Evolutionary conservation across 768 basidiomycete genomes (phyloP).

Genomic region (Rubroboletus satanas): DNA sequence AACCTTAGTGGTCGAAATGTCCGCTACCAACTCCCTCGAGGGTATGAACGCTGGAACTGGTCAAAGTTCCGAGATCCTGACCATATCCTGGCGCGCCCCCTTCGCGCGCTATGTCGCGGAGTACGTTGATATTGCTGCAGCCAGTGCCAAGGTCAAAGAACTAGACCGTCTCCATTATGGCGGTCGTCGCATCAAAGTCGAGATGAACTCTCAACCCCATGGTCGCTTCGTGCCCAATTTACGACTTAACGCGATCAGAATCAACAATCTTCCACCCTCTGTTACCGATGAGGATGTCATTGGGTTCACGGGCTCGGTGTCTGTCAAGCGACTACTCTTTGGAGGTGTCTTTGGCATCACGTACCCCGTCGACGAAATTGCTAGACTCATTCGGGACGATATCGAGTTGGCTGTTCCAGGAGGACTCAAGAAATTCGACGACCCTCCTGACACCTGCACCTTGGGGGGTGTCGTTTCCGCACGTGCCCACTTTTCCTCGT

Average conservation of each 20-base stretch:
- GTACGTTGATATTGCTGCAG: slow-evolving; percentile 30
- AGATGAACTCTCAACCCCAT: slow-evolving; percentile 40
- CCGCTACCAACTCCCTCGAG: slow-evolving; percentile 36
- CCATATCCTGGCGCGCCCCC: slow-evolving; percentile 50
- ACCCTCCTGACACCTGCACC: slow-evolving; percentile 13
- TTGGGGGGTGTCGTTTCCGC: slow-evolving; percentile 33
- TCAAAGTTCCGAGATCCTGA: slow-evolving; percentile 38
- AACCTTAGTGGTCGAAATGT: slow-evolving; percentile 40
- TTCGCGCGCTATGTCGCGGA: slow-evolving; percentile 44
- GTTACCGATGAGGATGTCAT: slow-evolving; percentile 24
- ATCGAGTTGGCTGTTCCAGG: slow-evolving; percentile 19
- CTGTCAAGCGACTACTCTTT: slow-evolving; percentile 23
- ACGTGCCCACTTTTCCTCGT: slow-evolving; percentile 45
- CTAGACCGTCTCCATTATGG: slow-evolving; percentile 36
- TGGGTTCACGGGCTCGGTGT: slow-evolving; percentile 29
- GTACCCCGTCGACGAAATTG: slow-evolving; percentile 18
- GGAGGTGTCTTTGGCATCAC: slow-evolving; percentile 22
- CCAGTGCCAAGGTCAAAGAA: slow-evolving; percentile 29
- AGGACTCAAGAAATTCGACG: slow-evolving; percentile 27
- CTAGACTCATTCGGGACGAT: slow-evolving; percentile 23
- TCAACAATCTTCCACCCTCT: slow-evolving; percentile 39
- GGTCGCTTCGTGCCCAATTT: slow-evolving; percentile 27
- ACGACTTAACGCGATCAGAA: slow-evolving; percentile 37
- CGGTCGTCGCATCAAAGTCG: slow-evolving; percentile 46
- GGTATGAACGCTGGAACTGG: slow-evolving; percentile 39